A percentile compares a stretch with the other conserved stretches of the same genome.
Conservation (phyloP, 306 rosid genomes). For the Castanospermum australe region DNA sequence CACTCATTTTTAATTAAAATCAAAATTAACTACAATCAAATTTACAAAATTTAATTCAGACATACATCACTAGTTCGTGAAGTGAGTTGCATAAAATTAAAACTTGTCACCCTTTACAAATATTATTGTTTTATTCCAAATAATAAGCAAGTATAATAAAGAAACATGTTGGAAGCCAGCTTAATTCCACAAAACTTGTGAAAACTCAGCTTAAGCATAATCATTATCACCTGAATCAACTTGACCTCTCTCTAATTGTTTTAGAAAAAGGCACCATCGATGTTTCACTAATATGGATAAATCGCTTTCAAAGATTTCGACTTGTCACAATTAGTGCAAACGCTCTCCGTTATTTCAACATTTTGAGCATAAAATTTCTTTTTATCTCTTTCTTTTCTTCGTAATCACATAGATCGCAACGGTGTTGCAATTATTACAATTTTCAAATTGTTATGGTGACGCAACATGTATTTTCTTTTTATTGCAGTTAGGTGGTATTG, state of each 20-base stretch:
- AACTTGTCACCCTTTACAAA: too few relatives aligned
- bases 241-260: background rate
- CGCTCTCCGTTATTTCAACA: background rate
- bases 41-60: too few relatives aligned
- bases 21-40: too few relatives aligned
- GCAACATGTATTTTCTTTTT: background rate
- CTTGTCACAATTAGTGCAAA: background rate
- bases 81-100: too few relatives aligned
- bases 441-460: background rate
- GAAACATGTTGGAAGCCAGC: background rate
- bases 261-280: background rate
- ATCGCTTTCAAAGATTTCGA: background rate
- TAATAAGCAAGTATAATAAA: too few relatives aligned
- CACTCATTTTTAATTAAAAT: too few relatives aligned
- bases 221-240: background rate
- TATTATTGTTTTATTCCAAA: too few relatives aligned
- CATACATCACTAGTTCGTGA: too few relatives aligned
- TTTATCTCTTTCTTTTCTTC: background rate
- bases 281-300: background rate
- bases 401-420: background rate
- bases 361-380: background rate
- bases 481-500: background rate
- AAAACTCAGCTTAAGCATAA: background rate
- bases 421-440: background rate
- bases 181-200: background rate